phyloP scores from a whole-genome alignment of 2,329 filamentous ascomycete species.

The Neospermospora avenae region DNA sequence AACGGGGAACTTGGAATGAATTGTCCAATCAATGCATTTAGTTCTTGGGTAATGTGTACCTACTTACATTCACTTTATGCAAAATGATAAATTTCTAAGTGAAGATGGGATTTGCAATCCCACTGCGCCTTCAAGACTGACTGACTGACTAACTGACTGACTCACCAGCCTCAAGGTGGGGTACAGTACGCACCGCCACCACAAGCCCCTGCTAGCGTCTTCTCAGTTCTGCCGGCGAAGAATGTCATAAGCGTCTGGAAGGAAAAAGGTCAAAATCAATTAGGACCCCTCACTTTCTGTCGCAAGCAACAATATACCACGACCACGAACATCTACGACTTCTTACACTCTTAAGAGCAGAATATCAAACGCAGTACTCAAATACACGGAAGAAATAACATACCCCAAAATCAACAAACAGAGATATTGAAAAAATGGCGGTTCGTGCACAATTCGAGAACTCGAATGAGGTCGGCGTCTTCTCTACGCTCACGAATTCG shows the following conservation, averaged over 20 bases:
- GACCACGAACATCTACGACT: background rate
- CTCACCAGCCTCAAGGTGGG: conserved; percentile 6
- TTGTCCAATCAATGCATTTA: too few species aligned
- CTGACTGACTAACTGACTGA: too few species aligned
- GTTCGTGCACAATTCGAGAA: conserved; percentile 79
- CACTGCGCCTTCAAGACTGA: background rate
- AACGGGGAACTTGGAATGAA: background rate
- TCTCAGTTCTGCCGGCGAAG: background rate
- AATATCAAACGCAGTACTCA: background rate
- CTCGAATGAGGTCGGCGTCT: conserved; percentile 96
- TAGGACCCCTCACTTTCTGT: background rate
- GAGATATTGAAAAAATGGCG: conserved; percentile 49
- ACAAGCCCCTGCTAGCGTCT: background rate
- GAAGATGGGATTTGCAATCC: background rate
- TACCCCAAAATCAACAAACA: background rate
- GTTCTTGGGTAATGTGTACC: too few species aligned
- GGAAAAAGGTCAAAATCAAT: background rate
- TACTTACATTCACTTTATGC: too few species aligned
- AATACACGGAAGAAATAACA: background rate
- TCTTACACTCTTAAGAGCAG: background rate
- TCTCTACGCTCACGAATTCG: conserved; percentile 93
- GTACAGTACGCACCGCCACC: background rate
- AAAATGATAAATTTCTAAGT: background rate
- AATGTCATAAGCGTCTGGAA: conserved; percentile 1
- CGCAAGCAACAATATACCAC: background rate